These are phyloP conservation scores for Daldinia grandis DNA, from an alignment of 495 filamentous ascomycete genomes.

Conservation along the genomic window DNA sequence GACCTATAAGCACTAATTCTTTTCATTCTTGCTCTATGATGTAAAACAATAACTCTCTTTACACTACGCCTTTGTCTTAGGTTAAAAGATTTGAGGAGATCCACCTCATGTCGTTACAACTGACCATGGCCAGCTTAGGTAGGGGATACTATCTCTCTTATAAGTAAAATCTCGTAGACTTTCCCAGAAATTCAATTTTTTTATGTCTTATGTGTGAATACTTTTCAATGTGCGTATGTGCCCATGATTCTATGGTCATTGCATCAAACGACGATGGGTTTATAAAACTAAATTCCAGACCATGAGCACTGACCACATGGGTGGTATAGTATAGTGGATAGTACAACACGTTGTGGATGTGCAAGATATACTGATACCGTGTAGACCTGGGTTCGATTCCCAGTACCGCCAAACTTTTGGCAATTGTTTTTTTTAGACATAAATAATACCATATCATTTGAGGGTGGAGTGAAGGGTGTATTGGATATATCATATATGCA, in stretches of 20 bases:
- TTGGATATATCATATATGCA: background rate
- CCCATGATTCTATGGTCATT: background rate
- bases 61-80: too few relatives aligned
- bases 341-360: conserved; percentile 39
- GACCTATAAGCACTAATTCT: too few relatives aligned
- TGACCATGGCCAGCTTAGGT: too few relatives aligned
- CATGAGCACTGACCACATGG: background rate
- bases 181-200: too few relatives aligned
- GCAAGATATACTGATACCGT: conserved; percentile 26
- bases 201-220: background rate
- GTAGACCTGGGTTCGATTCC: conserved; percentile 40
- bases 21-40: too few relatives aligned
- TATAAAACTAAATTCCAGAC: background rate
- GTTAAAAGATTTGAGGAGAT: too few relatives aligned
- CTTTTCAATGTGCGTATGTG: background rate
- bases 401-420: conserved; percentile 30
- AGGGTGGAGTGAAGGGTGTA: background rate
- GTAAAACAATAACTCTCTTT: too few relatives aligned
- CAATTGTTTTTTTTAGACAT: background rate
- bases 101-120: too few relatives aligned
- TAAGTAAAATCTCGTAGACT: too few relatives aligned
- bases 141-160: too few relatives aligned
- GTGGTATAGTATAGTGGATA: conserved; percentile 41
- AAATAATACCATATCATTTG: background rate
- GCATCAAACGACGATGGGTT: background rate